Evolutionary conservation across 2,329 filamentous ascomycete genomes (phyloP).

Genomic region (Fusarium floridanum): DNA sequence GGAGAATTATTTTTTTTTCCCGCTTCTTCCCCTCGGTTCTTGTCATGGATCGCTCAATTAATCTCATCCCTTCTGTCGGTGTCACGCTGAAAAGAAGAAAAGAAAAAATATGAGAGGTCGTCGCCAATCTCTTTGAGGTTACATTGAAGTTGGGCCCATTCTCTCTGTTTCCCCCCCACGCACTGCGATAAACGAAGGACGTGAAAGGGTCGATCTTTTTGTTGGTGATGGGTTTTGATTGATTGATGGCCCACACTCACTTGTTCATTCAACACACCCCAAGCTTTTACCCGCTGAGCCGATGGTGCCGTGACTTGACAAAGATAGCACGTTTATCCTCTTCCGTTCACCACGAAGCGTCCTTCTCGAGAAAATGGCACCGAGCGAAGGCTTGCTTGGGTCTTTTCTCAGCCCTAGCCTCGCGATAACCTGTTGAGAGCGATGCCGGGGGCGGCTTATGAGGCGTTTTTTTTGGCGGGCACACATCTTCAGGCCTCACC

Average conservation of each 20-base stretch:
- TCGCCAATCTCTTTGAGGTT: conserved; percentile 3
- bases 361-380: not conserved
- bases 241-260: not conserved
- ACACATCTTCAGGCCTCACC: not conserved
- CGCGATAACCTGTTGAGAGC: not conserved
- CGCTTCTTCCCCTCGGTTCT: not conserved
- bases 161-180: not conserved
- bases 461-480: not conserved
- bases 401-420: not conserved
- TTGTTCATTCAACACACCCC: not conserved
- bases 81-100: not conserved
- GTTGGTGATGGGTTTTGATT: conserved; percentile 1
- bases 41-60: not conserved
- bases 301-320: not conserved
- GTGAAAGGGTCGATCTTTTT: not conserved
- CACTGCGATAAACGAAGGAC: not conserved
- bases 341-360: not conserved
- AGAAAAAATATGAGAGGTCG: not conserved
- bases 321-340: not conserved
- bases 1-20: not conserved
- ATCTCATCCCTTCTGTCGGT: conserved; percentile 9
- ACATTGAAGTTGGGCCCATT: not conserved
- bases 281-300: not conserved
- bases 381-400: not conserved
- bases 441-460: not conserved